Conservation (phyloP, 2,329 filamentous ascomycete species). For the Podosphaera aphanis region DNA sequence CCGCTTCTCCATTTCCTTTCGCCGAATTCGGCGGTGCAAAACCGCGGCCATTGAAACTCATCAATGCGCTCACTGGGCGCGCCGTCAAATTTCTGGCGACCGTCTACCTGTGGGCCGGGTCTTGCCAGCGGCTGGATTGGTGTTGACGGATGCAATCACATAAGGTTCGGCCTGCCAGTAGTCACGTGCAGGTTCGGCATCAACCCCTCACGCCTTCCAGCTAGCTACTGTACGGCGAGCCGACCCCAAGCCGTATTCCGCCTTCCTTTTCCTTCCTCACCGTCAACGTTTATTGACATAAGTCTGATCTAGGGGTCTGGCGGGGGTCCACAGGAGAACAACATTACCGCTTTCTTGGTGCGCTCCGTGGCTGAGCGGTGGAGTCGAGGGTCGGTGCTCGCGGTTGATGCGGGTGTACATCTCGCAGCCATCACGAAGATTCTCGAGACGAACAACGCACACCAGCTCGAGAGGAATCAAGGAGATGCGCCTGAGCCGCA, state of each 20-base stretch:
- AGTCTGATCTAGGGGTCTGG: slow-evolving; percentile 44
- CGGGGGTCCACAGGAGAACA: slow-evolving; percentile 74
- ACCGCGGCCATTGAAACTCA: neutral
- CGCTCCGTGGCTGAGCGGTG: slow-evolving; percentile 59
- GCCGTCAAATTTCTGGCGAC: neutral
- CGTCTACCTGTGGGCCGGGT: neutral
- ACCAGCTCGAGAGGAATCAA: slow-evolving; percentile 21
- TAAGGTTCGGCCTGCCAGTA: neutral
- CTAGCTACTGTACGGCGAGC: neutral
- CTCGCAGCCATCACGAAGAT: slow-evolving; percentile 66
- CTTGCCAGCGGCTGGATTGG: neutral
- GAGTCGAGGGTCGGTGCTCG: slow-evolving; percentile 60
- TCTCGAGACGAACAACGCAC: slow-evolving; percentile 20
- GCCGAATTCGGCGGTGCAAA: neutral
- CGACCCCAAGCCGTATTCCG: neutral
- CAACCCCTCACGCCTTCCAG: neutral
- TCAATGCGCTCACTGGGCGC: neutral
- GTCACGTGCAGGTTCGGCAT: neutral
- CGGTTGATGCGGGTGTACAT: slow-evolving; percentile 85
- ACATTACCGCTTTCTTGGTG: slow-evolving; percentile 72
- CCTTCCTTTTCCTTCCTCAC: neutral
- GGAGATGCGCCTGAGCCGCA: neutral
- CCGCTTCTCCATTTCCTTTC: slow-evolving; percentile 7
- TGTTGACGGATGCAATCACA: neutral
- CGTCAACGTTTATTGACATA: slow-evolving; percentile 4